Evolutionary conservation across 176 grass and related monocot species (phyloP).

Genomic region (Rhynchospora pubera): DNA sequence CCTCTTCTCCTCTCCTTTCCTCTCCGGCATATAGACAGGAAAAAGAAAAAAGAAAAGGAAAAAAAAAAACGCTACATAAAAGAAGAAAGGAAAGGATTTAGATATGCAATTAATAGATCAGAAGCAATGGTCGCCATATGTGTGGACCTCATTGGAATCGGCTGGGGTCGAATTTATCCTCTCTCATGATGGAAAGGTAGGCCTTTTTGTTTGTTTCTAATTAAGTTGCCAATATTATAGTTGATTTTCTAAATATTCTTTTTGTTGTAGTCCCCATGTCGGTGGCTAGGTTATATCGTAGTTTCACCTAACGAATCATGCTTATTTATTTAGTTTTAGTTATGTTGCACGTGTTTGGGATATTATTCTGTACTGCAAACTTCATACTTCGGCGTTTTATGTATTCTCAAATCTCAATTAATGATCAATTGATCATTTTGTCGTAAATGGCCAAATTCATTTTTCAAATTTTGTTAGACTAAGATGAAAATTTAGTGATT

Average conservation of each 20-base stretch:
- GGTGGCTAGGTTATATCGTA: background rate
- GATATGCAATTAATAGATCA: background rate
- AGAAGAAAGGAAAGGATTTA: background rate
- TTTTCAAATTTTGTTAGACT: no score
- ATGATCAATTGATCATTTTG: background rate
- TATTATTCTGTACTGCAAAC: no score
- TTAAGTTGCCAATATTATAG: background rate
- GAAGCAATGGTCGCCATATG: background rate
- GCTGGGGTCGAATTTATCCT: conserved; percentile 25
- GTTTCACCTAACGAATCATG: background rate
- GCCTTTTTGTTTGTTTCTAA: background rate
- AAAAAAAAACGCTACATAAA: background rate
- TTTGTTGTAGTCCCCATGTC: no score
- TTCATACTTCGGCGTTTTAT: background rate
- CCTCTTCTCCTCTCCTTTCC: background rate
- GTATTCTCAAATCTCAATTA: background rate
- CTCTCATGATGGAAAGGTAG: conserved; percentile 32
- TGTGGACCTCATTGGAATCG: background rate
- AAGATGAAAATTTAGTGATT: no score
- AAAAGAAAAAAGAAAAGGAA: background rate
- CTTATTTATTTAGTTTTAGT: background rate
- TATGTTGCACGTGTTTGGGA: background rate
- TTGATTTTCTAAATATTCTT: background rate
- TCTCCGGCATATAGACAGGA: background rate
- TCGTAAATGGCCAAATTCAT: no score